Conservation (phyloP, 2,329 filamentous ascomycete species). For the Nemania serpens region DNA sequence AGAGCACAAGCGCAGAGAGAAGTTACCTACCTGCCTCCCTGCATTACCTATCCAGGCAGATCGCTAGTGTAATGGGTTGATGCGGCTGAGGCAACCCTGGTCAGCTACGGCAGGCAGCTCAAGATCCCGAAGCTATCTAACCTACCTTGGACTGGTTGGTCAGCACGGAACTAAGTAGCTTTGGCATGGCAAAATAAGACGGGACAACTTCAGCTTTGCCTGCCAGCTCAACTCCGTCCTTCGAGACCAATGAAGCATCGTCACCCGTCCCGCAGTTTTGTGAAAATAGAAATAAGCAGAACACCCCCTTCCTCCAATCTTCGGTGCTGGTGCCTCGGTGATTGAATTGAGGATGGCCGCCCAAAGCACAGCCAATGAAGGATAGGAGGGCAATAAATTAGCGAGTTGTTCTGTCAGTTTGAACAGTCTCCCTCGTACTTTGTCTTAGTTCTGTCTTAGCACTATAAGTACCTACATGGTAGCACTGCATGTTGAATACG, state of each 20-base stretch:
- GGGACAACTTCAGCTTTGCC: slow-evolving; percentile 14
- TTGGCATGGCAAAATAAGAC: slow-evolving; percentile 24
- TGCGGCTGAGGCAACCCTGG: slow-evolving; percentile 20
- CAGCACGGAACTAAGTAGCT: too few relatives aligned
- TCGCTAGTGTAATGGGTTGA: background rate
- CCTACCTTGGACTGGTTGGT: too few relatives aligned
- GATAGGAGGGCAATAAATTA: too few relatives aligned
- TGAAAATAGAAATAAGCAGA: background rate
- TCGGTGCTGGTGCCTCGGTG: slow-evolving; percentile 6
- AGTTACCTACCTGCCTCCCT: background rate
- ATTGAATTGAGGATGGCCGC: slow-evolving; percentile 13
- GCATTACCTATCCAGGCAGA: background rate
- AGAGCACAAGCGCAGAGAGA: too few relatives aligned
- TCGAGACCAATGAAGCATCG: background rate
- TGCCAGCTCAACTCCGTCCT: background rate
- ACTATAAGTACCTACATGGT: too few relatives aligned
- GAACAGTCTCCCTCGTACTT: too few relatives aligned
- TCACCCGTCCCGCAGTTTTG: background rate
- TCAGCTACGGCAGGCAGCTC: background rate
- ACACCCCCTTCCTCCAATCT: too few relatives aligned
- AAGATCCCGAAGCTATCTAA: too few relatives aligned
- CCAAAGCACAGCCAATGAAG: background rate
- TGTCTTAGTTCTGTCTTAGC: too few relatives aligned
- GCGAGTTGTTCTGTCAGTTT: too few relatives aligned
- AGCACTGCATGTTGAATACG: too few relatives aligned